These are phyloP conservation scores for Allium fistulosum DNA, from an alignment of 106 monocot species.

Conservation along the genomic window DNA sequence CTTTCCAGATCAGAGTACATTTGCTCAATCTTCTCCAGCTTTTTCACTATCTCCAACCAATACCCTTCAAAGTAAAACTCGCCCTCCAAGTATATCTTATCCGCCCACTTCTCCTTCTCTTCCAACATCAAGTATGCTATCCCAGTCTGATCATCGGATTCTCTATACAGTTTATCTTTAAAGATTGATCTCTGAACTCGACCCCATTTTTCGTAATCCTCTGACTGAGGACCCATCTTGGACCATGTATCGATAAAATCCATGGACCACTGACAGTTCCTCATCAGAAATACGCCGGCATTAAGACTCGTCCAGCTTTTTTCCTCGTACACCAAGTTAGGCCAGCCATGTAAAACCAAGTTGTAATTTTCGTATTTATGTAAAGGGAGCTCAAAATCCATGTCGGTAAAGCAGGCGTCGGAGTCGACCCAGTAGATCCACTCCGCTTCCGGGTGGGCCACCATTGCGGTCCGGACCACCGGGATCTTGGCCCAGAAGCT, in stretches of 20 bases:
- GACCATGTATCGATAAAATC: conserved; percentile 77
- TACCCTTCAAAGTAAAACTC: conserved; percentile 73
- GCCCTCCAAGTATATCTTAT: conserved; percentile 57
- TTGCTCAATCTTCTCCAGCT: conserved; percentile 30
- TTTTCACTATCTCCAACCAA: conserved; percentile 69
- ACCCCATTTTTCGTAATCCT: conserved; percentile 64
- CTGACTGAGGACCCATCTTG: conserved; percentile 56
- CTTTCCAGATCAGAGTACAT: conserved; percentile 44
- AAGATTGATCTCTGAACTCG: conserved; percentile 24
- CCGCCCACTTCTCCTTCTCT: conserved; percentile 41
- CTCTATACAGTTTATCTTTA: conserved; percentile 55
- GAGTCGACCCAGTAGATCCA: conserved; percentile 96
- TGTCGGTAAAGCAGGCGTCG: conserved; percentile 87
- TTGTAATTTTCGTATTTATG: conserved; percentile 35
- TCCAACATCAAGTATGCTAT: conserved; percentile 61
- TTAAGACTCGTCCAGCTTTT: conserved; percentile 75
- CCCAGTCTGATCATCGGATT: conserved; percentile 79
- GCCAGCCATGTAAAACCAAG: conserved; percentile 80
- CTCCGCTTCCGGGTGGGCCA: conserved; percentile 81
- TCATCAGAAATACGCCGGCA: conserved; percentile 85
- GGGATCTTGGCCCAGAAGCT: conserved; percentile 68
- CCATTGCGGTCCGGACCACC: conserved; percentile 65
- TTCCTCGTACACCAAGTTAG: conserved; percentile 33
- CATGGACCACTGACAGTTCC: conserved; percentile 95
- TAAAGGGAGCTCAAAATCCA: conserved; percentile 77